Evolutionary conservation across 2,329 filamentous ascomycete species (phyloP), one percentile per base, ranked within the genome.

Genomic region (Aaosphaeria pasadenensis): DNA sequence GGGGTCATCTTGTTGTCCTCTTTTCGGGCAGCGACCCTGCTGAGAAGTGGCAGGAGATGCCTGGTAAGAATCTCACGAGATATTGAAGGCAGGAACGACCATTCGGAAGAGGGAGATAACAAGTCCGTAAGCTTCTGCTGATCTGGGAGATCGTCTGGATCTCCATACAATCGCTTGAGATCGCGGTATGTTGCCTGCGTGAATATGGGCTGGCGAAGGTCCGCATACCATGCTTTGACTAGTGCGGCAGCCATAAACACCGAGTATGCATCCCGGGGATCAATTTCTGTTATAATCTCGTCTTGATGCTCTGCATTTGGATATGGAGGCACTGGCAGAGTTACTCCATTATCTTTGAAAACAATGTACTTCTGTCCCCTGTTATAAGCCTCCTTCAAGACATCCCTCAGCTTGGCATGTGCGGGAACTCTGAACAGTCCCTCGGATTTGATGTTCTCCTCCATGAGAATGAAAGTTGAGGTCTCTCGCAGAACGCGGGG

Each of bases 151-250:
- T 72, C 70, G 24, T 72, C 63, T 28, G 66, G 58, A 46, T 68
- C 60, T 2, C 71, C 71, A 51, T 74, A 78, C 11, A 71, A 59
- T 36, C 70, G 66, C 48, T 73, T 71, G 35, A 80, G 51, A 11
- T 73, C 69, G n/a, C 68, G 58, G 53, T 82, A 82, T 43, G 70
- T 73, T 6, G 71, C 70, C 30, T 71, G 69, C 0, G 77, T 75
- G 48, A 82, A 76, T 45, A 82, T 70, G 3, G 79, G 78, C 45
- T 77, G 70, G 24, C 73, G 72, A 7, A 82, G 64, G 38, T 77
- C 74, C 29, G 78, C 68, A 51, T 82, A 82, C 77, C 79, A 82
- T 6, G 73, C 62, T 59, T 82, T 82, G 64, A 81, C 76, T 40
- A 82, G 55, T 5, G 73, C 76, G 7, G 78, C 77, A 4, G 78